Evolutionary conservation across 148 eudicot species (phyloP).

Genomic region (Fagopyrum tataricum): DNA sequence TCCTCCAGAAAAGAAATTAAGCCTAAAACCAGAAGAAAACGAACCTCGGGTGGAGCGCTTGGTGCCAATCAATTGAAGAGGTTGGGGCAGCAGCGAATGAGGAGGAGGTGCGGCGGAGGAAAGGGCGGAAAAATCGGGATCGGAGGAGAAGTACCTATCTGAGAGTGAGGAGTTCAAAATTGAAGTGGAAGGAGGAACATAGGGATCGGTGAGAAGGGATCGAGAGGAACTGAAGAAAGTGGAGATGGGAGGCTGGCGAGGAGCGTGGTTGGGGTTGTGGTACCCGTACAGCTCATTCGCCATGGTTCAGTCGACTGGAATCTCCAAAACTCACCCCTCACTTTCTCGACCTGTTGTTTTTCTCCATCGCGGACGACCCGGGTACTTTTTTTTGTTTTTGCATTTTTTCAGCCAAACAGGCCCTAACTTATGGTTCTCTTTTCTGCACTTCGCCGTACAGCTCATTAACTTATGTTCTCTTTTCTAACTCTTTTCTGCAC

Average conservation of each 20-base stretch:
- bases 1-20: not conserved
- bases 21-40: constrained; percentile 2
- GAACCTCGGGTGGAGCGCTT: constrained; percentile 12
- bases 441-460: too few relatives aligned
- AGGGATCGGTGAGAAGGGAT: constrained; percentile 3
- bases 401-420: too few relatives aligned
- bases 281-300: constrained; percentile 11
- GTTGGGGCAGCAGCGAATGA: not conserved
- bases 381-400: too few relatives aligned
- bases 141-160: constrained; percentile 9
- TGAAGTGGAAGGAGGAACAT: constrained; percentile 6
- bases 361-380: too few relatives aligned
- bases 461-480: too few relatives aligned
- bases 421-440: too few relatives aligned
- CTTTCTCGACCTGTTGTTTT: too few relatives aligned
- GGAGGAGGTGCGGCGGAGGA: not conserved
- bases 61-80: not conserved
- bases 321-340: not conserved
- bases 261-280: not conserved
- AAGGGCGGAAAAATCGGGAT: not conserved
- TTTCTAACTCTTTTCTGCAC: too few relatives aligned
- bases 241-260: constrained; percentile 5
- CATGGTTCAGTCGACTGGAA: constrained; percentile 4
- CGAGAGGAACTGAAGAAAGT: not conserved
- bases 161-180: constrained; percentile 10